phyloP scores from a whole-genome alignment of 345 rosid species.

The Aquilaria sinensis region DNA sequence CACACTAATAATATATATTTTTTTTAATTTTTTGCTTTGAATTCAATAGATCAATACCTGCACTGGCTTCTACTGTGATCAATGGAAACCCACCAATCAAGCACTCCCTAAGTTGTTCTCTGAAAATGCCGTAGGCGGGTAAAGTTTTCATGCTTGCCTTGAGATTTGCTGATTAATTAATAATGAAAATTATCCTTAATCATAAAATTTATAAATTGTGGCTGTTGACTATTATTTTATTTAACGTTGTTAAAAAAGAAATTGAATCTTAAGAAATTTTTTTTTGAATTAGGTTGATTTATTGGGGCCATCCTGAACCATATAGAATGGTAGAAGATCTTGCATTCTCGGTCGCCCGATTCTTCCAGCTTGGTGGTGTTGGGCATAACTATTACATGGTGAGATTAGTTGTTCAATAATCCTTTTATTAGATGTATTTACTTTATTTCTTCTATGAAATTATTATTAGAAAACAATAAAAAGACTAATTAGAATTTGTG shows the following conservation, averaged over 20 bases:
- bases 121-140: conserved; percentile 68
- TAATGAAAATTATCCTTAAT: not conserved
- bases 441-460: not conserved
- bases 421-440: not conserved
- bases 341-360: conserved; percentile 50
- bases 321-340: conserved; percentile 56
- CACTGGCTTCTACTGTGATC: conserved; percentile 54
- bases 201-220: too few relatives aligned
- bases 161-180: not conserved
- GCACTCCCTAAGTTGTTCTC: conserved; percentile 56
- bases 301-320: conserved; percentile 50
- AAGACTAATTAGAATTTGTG: not conserved
- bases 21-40: too few relatives aligned
- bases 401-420: not conserved
- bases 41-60: conserved; percentile 40
- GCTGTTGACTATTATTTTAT: too few relatives aligned
- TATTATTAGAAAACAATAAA: not conserved
- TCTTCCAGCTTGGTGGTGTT: conserved; percentile 48
- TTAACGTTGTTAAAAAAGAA: too few relatives aligned
- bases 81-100: conserved; percentile 30
- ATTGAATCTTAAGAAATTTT: not conserved
- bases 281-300: conserved; percentile 31
- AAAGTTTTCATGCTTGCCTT: not conserved
- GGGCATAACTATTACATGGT: conserved; percentile 65
- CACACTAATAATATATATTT: too few relatives aligned